These are phyloP conservation scores for Pharus latifolius DNA, from an alignment of 176 grass and related monocot genomes.

Conservation along the genomic window DNA sequence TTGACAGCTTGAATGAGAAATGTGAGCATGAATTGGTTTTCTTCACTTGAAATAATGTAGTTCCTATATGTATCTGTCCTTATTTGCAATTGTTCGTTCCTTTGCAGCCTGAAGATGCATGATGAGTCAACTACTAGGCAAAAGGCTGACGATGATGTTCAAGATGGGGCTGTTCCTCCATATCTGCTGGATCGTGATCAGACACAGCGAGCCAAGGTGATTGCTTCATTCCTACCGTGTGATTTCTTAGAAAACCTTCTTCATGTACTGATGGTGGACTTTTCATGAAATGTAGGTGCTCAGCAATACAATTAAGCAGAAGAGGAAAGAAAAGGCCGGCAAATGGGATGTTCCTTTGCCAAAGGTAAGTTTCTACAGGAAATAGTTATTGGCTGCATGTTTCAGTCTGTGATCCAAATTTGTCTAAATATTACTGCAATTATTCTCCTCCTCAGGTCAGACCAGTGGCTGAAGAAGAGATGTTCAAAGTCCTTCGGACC, in stretches of 20 bases:
- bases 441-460: slow-evolving; percentile 34
- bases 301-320: slow-evolving; percentile 94
- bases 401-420: neutral
- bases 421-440: neutral
- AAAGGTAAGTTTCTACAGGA: slow-evolving; percentile 34
- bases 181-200: slow-evolving; percentile 88
- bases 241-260: neutral
- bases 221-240: neutral
- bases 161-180: neutral
- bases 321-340: slow-evolving; percentile 79
- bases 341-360: slow-evolving; percentile 94
- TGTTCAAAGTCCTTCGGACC: slow-evolving; percentile 71
- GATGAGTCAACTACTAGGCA: slow-evolving; percentile 71
- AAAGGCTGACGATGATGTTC: slow-evolving; percentile 30
- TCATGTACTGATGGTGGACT: neutral
- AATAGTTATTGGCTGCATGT: neutral
- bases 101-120: slow-evolving; percentile 73
- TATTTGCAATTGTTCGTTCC: neutral
- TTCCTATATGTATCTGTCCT: neutral
- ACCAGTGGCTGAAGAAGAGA: slow-evolving; percentile 80
- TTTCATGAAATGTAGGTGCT: slow-evolving; percentile 40
- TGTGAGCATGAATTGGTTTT: neutral
- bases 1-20: neutral
- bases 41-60: neutral
- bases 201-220: slow-evolving; percentile 71